Evolutionary conservation across 345 rosid genomes (phyloP).

Genomic region (Bruguiera sexangula): DNA sequence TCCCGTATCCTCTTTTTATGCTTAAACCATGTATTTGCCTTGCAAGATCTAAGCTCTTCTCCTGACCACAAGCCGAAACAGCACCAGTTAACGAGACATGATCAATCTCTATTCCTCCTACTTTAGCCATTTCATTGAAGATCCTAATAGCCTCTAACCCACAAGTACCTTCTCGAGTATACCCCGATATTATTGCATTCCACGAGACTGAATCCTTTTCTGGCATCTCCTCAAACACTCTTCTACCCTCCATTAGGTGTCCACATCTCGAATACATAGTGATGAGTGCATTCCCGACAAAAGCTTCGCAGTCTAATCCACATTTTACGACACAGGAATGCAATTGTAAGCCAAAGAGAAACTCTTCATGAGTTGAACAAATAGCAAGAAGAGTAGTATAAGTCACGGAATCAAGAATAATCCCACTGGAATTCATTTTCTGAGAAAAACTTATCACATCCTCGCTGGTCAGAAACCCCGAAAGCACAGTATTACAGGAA

Average conservation of each 20-base stretch:
- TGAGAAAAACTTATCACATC: constrained; percentile 51
- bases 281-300: constrained; percentile 75
- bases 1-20: constrained; percentile 58
- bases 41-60: constrained; percentile 53
- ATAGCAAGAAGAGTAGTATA: constrained; percentile 55
- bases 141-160: constrained; percentile 53
- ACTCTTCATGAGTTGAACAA: constrained; percentile 53
- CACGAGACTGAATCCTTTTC: constrained; percentile 72
- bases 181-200: constrained; percentile 84
- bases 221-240: constrained; percentile 63
- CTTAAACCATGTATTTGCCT: constrained; percentile 77
- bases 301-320: constrained; percentile 56
- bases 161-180: constrained; percentile 52
- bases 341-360: constrained; percentile 64
- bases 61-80: constrained; percentile 71
- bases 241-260: constrained; percentile 47
- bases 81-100: constrained; percentile 79
- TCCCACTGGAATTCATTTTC: constrained; percentile 48
- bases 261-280: constrained; percentile 65
- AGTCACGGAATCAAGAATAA: constrained; percentile 57
- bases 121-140: constrained; percentile 57
- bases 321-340: constrained; percentile 48
- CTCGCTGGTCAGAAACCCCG: constrained; percentile 55
- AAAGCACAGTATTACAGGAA: constrained; percentile 89
- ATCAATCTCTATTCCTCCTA: constrained; percentile 69